Base-by-base conservation (phyloP, 768 basidiomycete species). In the Paxillus involutus region DNA sequence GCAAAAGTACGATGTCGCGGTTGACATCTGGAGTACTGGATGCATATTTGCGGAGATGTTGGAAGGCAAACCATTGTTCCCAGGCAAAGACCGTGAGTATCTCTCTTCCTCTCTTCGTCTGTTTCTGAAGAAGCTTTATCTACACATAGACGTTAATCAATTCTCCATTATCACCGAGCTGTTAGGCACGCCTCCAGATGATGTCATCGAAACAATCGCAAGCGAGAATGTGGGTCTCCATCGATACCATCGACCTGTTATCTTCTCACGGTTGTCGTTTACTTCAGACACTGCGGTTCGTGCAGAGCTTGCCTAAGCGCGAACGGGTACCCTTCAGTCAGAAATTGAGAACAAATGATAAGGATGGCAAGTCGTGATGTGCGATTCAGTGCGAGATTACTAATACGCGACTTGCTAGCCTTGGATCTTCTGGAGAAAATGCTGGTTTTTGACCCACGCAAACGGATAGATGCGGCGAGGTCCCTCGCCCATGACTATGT, bases 31-130 rank as follows among this genome's bases (percentile, higher is more conserved):
- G 97, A 95, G 92, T 66, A 94, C 95, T 11, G 97, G 95, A 6
- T 99, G 97, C 77, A 98, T 99, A 71, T 98, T 99, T 66, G 97
- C 97, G 6, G 97, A 99, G 78, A 99, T 99, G 97, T 75, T 99
- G 46, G 95, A 98, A 70, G 97, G 97, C 32, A 98, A 98, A 70
- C 96, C 97, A 0, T 77, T 99, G 61, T 99, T 99, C 82, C 97
- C 97, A 26, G 97, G 97, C 53, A 98, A 98, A 79, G 97, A 99
- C 66, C 97, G 96, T 98, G 72, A 75, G 95, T 88, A 2, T 61
- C 60, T 63, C 19, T 13, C 21, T 60, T 40, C 46, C 33, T 33
- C 49, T 40, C 52, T 54, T 52, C 36, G 47, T 39, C 51, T 30
- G 24, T 49, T 49, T 37, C 61, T 54, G 52, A 61, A 32, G 36